Base-by-base conservation (phyloP, 202 grass and related monocot genomes). In the Carex arenaria region DNA sequence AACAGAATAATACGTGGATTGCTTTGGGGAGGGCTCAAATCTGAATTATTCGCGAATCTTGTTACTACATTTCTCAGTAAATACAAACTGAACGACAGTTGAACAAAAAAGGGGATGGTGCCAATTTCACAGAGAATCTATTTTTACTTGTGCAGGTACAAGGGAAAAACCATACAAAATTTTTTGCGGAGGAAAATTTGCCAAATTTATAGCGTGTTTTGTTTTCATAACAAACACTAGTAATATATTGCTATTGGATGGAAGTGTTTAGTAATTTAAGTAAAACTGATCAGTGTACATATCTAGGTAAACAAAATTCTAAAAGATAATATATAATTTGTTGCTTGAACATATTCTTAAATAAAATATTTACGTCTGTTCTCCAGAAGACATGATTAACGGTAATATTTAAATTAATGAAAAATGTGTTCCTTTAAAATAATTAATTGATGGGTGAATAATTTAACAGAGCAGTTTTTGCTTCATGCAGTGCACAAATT, bases 161-260 rank as follows among this genome's bases (percentile, higher is more conserved):
- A 36, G 14, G 1, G 54, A 79, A 61, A 79, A 79, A 79, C 51
- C 51, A 61, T 34, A 61, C 10, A 53, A 14, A 42, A 42, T 5
- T 28, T 17, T 53, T 73, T 51, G 43, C 3, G 70, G 70, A 49
- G 22, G 10, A 55, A 32, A 55, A 55, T 12, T 80, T 80, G 54
- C 77, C 77, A 80, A 64, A 47, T 26, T 62, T 80, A 47, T 62
- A 20, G 77, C 57, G 4, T 61, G 10, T 80, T 64, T 64, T 43
- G 0, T 80, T 64, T 64, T 43, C 55, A 62, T 62, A 62, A 60
- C 45, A 54, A 55, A 15, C 47, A 52, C 22, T 75, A 43, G 17
- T 45, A 26, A 28, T 47, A 40, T 36, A 36, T 40, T 72, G 45
- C 22, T 74, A 26, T 75, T 5, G 32, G 51, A 56, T 56, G 3